Percentiles rank a stretch among this genome's conserved stretches.
These are phyloP conservation scores for Candida rishiriensis DNA, from an alignment of 805 yeast species.

Conservation along the genomic window DNA sequence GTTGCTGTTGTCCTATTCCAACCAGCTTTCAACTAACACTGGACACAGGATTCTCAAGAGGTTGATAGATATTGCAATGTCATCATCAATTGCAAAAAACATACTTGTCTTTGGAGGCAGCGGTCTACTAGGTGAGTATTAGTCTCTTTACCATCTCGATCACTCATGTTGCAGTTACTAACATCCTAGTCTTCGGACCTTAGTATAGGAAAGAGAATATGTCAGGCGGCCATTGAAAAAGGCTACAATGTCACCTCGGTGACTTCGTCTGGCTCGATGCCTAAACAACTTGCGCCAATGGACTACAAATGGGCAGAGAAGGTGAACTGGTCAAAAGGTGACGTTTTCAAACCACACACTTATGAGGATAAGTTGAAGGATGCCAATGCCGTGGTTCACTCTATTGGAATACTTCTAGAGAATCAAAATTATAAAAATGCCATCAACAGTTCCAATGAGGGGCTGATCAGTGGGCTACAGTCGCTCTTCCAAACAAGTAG, in stretches of 20 bases:
- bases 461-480: conserved; percentile 32
- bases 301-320: conserved; percentile 47
- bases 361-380: conserved; percentile 44
- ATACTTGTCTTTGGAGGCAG: conserved; percentile 79
- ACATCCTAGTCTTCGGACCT: background rate
- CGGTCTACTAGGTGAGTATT: conserved; percentile 59
- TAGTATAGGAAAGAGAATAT: conserved; percentile 52
- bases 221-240: conserved; percentile 57
- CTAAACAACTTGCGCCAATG: conserved; percentile 27
- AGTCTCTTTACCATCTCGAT: background rate
- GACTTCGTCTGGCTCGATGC: conserved; percentile 51
- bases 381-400: conserved; percentile 71
- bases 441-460: conserved; percentile 30
- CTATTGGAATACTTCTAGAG: conserved; percentile 74
- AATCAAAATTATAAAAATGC: conserved; percentile 61
- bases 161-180: background rate
- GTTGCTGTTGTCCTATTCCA: background rate
- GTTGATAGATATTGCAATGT: conserved; percentile 2
- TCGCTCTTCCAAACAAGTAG: conserved; percentile 47
- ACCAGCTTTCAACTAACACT: background rate
- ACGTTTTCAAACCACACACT: conserved; percentile 60
- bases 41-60: too few species aligned
- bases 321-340: conserved; percentile 64
- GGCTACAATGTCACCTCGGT: conserved; percentile 68
- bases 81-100: conserved; percentile 11